Conservation (phyloP, 179 eudicot species). For the Drosera spatulata region DNA sequence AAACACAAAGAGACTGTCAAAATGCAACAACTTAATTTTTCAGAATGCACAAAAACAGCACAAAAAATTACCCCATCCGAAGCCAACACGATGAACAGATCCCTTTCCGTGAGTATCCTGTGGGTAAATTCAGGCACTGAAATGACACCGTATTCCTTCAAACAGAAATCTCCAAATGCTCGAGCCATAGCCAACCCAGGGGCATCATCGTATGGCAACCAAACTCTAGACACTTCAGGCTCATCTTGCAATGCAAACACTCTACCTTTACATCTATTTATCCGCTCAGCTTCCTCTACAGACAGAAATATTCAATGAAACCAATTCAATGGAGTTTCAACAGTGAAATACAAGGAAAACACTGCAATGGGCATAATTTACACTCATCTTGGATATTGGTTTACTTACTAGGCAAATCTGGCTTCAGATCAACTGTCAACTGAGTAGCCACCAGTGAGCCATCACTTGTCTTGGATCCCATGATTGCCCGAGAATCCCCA, state of each 20-base stretch:
- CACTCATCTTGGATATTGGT: background rate
- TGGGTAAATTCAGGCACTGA: conserved; percentile 86
- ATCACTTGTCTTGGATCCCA: conserved; percentile 65
- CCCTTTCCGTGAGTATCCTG: conserved; percentile 55
- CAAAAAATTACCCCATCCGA: conserved; percentile 82
- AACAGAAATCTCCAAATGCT: conserved; percentile 95
- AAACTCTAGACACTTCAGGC: conserved; percentile 95
- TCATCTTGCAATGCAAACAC: conserved; percentile 99
- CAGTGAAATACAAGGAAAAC: conserved; percentile 5
- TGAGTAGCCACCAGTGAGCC: conserved; percentile 71
- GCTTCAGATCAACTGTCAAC: conserved; percentile 96
- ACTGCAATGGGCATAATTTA: conserved; percentile 3
- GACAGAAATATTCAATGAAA: no score
- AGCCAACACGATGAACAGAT: conserved; percentile 86
- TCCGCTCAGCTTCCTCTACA: conserved; percentile 93
- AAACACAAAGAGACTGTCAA: background rate
- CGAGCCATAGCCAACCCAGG: conserved; percentile 99
- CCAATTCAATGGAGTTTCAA: background rate
- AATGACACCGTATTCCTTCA: conserved; percentile 93
- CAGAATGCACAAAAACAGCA: background rate
- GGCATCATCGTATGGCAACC: conserved; percentile 98
- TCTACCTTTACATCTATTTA: conserved; percentile 83
- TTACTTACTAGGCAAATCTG: conserved; percentile 87
- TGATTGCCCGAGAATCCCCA: conserved; percentile 92
- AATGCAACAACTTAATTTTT: background rate